phyloP scores from a whole-genome alignment of 2,329 filamentous ascomycete species.

The Fusarium praegraminearum region DNA sequence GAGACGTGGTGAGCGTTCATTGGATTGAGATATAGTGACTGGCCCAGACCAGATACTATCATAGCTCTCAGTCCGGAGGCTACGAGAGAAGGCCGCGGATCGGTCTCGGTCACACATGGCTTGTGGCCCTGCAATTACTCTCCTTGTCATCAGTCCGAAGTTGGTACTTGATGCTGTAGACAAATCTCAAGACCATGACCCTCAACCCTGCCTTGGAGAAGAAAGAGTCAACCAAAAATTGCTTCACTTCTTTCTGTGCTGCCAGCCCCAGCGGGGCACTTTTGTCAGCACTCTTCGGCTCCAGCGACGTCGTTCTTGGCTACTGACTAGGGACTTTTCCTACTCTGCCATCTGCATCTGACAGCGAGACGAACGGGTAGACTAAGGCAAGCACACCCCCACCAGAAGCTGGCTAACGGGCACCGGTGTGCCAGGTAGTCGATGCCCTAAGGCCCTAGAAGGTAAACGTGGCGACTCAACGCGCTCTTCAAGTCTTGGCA shows the following conservation, averaged over 20 bases:
- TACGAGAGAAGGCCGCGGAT: slow-evolving; percentile 23
- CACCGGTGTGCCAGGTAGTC: slow-evolving; percentile 45
- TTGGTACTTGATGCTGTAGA: slow-evolving; percentile 7
- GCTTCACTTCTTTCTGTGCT: slow-evolving; percentile 4
- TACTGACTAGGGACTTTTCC: slow-evolving; percentile 18
- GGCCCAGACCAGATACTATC: slow-evolving; percentile 42
- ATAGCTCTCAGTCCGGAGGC: slow-evolving; percentile 18
- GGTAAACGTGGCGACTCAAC: slow-evolving; percentile 46
- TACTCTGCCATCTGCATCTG: slow-evolving; percentile 47
- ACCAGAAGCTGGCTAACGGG: slow-evolving; percentile 41
- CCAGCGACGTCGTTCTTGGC: slow-evolving; percentile 26
- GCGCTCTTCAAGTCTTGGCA: slow-evolving; percentile 38
- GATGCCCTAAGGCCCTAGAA: slow-evolving; percentile 35
- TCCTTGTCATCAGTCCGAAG: slow-evolving; percentile 10
- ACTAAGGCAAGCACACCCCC: slow-evolving; percentile 51
- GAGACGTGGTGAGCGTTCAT: slow-evolving; percentile 54
- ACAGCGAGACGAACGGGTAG: slow-evolving; percentile 51
- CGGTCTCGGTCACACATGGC: slow-evolving; percentile 38
- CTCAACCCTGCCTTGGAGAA: slow-evolving; percentile 21
- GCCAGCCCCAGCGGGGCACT: slow-evolving; percentile 26
- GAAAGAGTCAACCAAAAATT: slow-evolving; percentile 31
- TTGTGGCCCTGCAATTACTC: slow-evolving; percentile 17
- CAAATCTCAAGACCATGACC: neutral
- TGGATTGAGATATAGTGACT: slow-evolving; percentile 47
- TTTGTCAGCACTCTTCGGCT: slow-evolving; percentile 38